phyloP scores from a whole-genome alignment of 106 monocot genomes.

The Dioscorea dumetorum region DNA sequence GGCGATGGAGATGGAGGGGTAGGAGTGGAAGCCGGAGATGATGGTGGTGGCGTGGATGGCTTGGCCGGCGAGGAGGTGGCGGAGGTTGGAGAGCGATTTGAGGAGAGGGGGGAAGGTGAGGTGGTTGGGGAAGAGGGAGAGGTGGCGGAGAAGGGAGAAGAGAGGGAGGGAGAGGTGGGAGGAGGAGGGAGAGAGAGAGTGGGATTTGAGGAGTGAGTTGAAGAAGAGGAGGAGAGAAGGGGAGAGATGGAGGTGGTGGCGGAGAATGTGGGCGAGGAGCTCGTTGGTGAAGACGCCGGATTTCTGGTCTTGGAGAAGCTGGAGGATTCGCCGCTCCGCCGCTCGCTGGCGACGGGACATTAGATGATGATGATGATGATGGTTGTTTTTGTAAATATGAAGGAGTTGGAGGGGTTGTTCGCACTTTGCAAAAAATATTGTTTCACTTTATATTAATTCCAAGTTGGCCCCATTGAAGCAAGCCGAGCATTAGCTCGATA shows the following conservation, averaged over 20 bases:
- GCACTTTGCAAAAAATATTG: too few species aligned
- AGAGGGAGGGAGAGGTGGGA: slow-evolving; percentile 5
- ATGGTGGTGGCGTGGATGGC: slow-evolving; percentile 8
- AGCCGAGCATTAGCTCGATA: too few species aligned
- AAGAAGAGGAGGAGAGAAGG: slow-evolving; percentile 1
- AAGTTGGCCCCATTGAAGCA: too few species aligned
- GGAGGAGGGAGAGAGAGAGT: slow-evolving; percentile 7
- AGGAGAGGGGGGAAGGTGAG: slow-evolving; percentile 16
- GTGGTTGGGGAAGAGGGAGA: slow-evolving; percentile 3
- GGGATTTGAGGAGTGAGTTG: slow-evolving; percentile 10
- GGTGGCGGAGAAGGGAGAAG: slow-evolving; percentile 6
- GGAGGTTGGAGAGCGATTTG: slow-evolving; percentile 9
- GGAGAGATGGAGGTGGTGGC: slow-evolving; percentile 6
- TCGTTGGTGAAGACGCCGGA: slow-evolving; percentile 7
- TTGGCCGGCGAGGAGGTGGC: background rate
- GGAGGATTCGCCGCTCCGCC: slow-evolving; percentile 6
- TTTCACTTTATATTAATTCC: too few species aligned
- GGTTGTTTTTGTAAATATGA: too few species aligned
- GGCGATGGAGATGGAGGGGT: slow-evolving; percentile 5
- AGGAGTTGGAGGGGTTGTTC: too few species aligned
- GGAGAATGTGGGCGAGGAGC: slow-evolving; percentile 18
- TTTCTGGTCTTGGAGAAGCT: slow-evolving; percentile 17
- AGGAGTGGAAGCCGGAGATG: slow-evolving; percentile 2
- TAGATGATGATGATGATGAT: too few species aligned
- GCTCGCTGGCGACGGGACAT: background rate